Percentiles rank a stretch among this genome's conserved stretches.
Evolutionary conservation across 2,329 filamentous ascomycete species (phyloP).

Genomic region (Periconia sp.): DNA sequence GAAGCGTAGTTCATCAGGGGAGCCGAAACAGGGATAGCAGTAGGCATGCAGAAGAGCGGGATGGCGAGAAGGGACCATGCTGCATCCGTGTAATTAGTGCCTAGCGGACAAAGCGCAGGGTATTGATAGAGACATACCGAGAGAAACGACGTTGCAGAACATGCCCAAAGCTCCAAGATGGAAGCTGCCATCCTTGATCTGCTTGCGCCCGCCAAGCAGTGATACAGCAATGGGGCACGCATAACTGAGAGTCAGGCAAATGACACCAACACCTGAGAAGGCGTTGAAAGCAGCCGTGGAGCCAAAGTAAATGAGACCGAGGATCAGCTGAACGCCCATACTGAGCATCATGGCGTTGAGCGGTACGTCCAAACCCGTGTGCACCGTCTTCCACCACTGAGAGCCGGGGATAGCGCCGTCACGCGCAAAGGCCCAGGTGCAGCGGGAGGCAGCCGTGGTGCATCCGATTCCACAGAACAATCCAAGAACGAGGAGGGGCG

Average conservation of each 20-base stretch:
- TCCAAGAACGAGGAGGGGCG: constrained; percentile 67
- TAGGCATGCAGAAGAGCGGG: constrained; percentile 74
- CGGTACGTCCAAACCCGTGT: constrained; percentile 64
- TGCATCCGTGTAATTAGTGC: constrained; percentile 8
- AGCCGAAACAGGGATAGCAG: constrained; percentile 60
- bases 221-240: constrained; percentile 67
- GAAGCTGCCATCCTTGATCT: constrained; percentile 60
- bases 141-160: constrained; percentile 64
- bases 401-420: constrained; percentile 70
- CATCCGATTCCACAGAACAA: constrained; percentile 69
- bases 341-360: constrained; percentile 73
- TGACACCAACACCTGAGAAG: constrained; percentile 70
- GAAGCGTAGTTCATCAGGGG: constrained; percentile 72
- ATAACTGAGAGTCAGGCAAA: constrained; percentile 69
- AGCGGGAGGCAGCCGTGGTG: constrained; percentile 68
- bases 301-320: constrained; percentile 71
- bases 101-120: constrained; percentile 3
- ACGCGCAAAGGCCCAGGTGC: constrained; percentile 69
- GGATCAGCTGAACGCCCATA: constrained; percentile 64
- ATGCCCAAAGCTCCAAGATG: constrained; percentile 64
- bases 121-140: constrained; percentile 56
- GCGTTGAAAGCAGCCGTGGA: constrained; percentile 71
- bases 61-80: constrained; percentile 68
- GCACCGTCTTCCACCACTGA: constrained; percentile 61
- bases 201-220: constrained; percentile 61